These are phyloP conservation scores for Lolium rigidum DNA, from an alignment of 176 grass and related monocot species.

Conservation along the genomic window DNA sequence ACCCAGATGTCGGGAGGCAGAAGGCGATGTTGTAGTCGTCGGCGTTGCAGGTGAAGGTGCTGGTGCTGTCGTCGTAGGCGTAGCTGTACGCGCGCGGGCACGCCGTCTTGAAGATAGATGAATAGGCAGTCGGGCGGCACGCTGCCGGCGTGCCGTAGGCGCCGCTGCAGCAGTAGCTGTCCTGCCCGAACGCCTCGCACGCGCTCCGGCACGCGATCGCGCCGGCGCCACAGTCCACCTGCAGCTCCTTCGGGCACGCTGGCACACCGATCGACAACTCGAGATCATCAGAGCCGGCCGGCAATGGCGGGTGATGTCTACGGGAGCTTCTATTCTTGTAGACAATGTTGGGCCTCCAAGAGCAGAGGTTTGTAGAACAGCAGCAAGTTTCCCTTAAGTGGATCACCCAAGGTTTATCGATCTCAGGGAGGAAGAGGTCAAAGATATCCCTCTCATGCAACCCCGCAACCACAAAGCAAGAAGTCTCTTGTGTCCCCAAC, in stretches of 20 bases:
- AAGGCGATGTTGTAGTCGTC: conserved; percentile 85
- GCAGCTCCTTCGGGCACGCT: conserved; percentile 77
- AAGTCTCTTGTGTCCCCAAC: no score
- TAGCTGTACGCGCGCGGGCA: conserved; percentile 97
- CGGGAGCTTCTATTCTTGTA: no score
- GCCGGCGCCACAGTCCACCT: conserved; percentile 59
- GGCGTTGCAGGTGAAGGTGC: conserved; percentile 90
- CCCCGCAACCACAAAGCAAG: no score
- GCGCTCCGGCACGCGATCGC: conserved; percentile 84
- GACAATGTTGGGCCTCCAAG: no score
- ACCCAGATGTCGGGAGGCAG: conserved; percentile 62
- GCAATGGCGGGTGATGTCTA: neutral
- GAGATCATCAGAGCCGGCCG: neutral
- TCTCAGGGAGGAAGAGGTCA: no score
- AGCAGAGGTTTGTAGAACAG: no score
- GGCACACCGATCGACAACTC: neutral
- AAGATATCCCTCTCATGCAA: no score
- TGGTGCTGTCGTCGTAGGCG: conserved; percentile 83
- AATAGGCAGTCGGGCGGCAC: conserved; percentile 73
- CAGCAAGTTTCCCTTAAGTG: no score
- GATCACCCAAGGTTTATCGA: no score
- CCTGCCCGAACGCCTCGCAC: conserved; percentile 84
- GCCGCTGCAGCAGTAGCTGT: conserved; percentile 90
- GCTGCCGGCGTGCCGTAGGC: conserved; percentile 64
- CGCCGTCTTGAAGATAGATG: conserved; percentile 83